Evolutionary conservation across 1,284 basidiomycete genomes (phyloP), one percentile per base, ranked within the genome.

Genomic region (Ustilago vetiveriae): DNA sequence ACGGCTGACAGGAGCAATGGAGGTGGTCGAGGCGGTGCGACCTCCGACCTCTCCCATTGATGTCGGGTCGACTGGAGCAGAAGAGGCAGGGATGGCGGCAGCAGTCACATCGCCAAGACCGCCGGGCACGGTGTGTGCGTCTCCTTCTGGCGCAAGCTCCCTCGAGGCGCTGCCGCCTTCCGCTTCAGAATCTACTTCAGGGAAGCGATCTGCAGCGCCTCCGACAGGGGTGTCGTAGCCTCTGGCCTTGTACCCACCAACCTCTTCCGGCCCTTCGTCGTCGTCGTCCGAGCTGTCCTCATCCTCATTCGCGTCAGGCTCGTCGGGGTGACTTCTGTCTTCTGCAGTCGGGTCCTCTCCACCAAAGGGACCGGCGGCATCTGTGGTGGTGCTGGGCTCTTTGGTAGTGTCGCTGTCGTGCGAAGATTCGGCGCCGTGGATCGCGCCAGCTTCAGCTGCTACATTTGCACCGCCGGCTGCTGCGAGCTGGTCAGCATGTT

Each of bases 281-380:
- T 78, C 75, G 43, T 72, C 69, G 26, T 73, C 70, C 11, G 69
- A 72, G 55, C 72, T 75, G 46, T 69, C 63, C 27, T 72, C 74
- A 17, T 69, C 66, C 24, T 76, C 75, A 23, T 69, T 59, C 4
- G 51, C 54, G 26, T 64, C 54, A 6, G 49, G 66, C 33, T 75
- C 78, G n/a, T 68, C 56, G 26, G 67, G 57, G 32, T 72, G 77
- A 26, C 33, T 44, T 21, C 65, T 74, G 41, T 55, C 51, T 49
- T 29, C 24, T 19, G 26, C n/a, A 10, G 7, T 13, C 27, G 35
- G 13, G 22, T 13, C 47, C 16, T 49, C 48, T 16, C 52, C 44
- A 16, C 52, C 59, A 26, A 63, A 63, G 2, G 59, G 59, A 17
- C 59, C 59, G 23, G 49, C 68, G 55, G 44, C 56, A 55, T 43